Conservation (phyloP, 2,329 filamentous ascomycete genomes). For the Neofusicoccum umdonicola region DNA sequence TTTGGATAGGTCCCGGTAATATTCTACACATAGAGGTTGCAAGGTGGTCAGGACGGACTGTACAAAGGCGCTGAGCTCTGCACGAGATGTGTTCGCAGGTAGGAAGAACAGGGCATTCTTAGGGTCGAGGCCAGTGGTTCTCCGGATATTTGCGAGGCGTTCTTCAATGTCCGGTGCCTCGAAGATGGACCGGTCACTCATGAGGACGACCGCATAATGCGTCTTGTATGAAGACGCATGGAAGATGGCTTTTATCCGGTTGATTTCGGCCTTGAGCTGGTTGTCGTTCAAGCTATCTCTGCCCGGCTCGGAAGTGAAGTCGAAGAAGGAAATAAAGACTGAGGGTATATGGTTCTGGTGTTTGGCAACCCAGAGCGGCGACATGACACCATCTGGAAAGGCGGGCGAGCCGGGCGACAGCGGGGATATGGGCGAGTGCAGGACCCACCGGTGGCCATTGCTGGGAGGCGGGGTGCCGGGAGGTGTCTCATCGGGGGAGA, state of each 20-base stretch:
- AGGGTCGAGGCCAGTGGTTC: conserved; percentile 74
- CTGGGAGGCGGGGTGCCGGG: conserved; percentile 52
- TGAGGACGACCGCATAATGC: conserved; percentile 71
- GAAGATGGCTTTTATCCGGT: conserved; percentile 68
- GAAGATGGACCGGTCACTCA: conserved; percentile 66
- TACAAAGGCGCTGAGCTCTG: conserved; percentile 71
- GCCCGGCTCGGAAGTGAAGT: conserved; percentile 69
- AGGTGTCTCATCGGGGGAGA: conserved; percentile 50
- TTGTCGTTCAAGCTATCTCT: conserved; percentile 79
- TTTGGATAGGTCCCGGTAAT: conserved; percentile 91
- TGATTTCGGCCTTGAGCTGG: conserved; percentile 83
- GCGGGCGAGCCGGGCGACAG: conserved; percentile 77
- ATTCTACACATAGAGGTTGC: conserved; percentile 76
- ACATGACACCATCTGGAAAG: conserved; percentile 87
- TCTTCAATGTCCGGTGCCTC: conserved; percentile 65
- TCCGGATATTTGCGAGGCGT: conserved; percentile 74
- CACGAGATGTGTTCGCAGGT: conserved; percentile 67
- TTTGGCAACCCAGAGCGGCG: conserved; percentile 79
- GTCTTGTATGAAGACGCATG: conserved; percentile 72
- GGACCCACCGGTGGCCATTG: conserved; percentile 46
- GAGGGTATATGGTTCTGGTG: conserved; percentile 83
- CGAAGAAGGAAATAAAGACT: conserved; percentile 77
- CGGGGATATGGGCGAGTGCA: conserved; percentile 91
- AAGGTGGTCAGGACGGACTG: conserved; percentile 70
- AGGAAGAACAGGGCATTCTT: conserved; percentile 81